These are phyloP conservation scores for Hanseniaspora vineae DNA, from an alignment of 805 yeast genomes.

Conservation along the genomic window DNA sequence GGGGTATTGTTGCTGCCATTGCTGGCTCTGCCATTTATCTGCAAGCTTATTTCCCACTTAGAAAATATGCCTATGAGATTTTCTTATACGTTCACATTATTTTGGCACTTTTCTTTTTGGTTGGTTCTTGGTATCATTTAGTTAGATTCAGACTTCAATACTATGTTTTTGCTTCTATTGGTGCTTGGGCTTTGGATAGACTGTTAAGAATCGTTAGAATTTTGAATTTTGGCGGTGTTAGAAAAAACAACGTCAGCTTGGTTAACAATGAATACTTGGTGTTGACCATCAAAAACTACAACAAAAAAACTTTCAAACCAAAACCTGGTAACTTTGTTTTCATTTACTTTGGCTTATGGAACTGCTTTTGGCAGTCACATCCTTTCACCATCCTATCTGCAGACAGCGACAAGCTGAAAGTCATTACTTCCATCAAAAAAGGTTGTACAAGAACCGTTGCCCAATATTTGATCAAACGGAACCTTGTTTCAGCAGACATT, in stretches of 20 bases:
- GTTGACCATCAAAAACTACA: constrained; percentile 5
- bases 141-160: constrained; percentile 32
- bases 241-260: constrained; percentile 1
- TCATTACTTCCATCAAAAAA: constrained; percentile 34
- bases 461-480: constrained; percentile 14
- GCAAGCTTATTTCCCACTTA: constrained; percentile 29
- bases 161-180: constrained; percentile 37
- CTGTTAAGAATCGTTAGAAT: constrained; percentile 40
- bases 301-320: background rate
- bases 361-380: constrained; percentile 48
- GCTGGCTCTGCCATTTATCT: constrained; percentile 27
- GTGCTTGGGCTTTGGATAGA: constrained; percentile 60
- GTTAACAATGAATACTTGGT: constrained; percentile 7
- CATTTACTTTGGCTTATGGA: constrained; percentile 37
- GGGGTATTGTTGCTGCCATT: constrained; percentile 12
- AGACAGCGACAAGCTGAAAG: constrained; percentile 25
- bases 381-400: constrained; percentile 43
- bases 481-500: constrained; percentile 9
- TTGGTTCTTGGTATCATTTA: constrained; percentile 32
- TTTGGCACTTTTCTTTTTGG: constrained; percentile 29
- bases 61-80: constrained; percentile 34
- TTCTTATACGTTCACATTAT: constrained; percentile 30
- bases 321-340: constrained; percentile 40
- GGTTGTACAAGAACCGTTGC: constrained; percentile 37
- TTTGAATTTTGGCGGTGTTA: constrained; percentile 10